A percentile compares a stretch with the other conserved stretches of the same genome.
These are phyloP conservation scores for Cercospora beticola DNA, from an alignment of 2,329 filamentous ascomycete species.

Conservation along the genomic window DNA sequence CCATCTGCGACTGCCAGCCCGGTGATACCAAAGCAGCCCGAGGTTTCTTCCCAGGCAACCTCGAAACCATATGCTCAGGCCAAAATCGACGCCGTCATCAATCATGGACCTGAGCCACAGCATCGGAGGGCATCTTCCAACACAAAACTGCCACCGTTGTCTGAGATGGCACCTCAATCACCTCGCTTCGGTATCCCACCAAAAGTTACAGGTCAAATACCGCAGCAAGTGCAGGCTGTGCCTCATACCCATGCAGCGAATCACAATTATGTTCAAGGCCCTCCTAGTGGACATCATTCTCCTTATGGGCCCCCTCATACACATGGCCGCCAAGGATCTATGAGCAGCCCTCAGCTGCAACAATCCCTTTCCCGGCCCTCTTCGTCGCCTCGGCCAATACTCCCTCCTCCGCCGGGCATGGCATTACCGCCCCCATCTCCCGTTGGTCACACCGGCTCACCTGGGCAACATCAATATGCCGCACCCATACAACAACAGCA, in stretches of 20 bases:
- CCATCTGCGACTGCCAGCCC: constrained; percentile 24
- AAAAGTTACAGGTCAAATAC: constrained; percentile 25
- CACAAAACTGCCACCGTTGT: constrained; percentile 37
- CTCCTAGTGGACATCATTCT: constrained; percentile 40
- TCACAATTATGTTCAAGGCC: constrained; percentile 36
- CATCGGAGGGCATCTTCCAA: constrained; percentile 35
- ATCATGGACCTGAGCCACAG: constrained; percentile 40
- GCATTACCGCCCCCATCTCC: constrained; percentile 33
- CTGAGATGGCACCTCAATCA: constrained; percentile 39
- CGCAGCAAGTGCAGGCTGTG: constrained; percentile 29
- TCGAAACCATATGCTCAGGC: constrained; percentile 34
- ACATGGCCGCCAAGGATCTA: constrained; percentile 29
- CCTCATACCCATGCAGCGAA: constrained; percentile 27
- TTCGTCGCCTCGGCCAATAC: constrained; percentile 40
- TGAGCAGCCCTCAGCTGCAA: constrained; percentile 37
- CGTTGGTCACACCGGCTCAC: constrained; percentile 35
- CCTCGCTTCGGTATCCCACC: constrained; percentile 33
- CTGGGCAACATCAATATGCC: constrained; percentile 27
- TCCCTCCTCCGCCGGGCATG: constrained; percentile 41
- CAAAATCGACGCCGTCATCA: constrained; percentile 41
- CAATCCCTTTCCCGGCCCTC: constrained; percentile 34
- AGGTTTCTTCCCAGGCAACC: constrained; percentile 16
- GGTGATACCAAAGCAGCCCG: constrained; percentile 14
- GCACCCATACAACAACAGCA: constrained; percentile 15
- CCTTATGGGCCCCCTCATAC: constrained; percentile 39